These are phyloP conservation scores for Pseudogymnoascus sp. DNA, from an alignment of 2,329 filamentous ascomycete genomes.

Conservation along the genomic window DNA sequence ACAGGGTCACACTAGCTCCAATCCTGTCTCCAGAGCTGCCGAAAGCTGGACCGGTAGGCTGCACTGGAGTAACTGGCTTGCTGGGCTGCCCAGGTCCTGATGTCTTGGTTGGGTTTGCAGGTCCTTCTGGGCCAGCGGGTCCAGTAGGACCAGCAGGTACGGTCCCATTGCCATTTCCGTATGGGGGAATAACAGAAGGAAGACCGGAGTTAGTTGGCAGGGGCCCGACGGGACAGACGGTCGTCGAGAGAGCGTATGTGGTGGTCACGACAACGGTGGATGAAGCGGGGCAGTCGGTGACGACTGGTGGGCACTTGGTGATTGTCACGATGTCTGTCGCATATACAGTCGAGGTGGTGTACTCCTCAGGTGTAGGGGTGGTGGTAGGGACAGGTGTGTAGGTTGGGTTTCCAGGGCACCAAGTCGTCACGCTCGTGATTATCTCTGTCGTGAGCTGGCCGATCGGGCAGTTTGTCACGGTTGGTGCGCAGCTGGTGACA, in stretches of 20 bases:
- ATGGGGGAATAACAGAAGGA: constrained; percentile 1
- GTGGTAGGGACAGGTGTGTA: constrained; percentile 1
- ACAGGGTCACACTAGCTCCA: background rate
- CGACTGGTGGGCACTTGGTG: background rate
- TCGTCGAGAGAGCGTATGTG: background rate
- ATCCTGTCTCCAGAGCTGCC: background rate
- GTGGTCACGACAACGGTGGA: constrained; percentile 3
- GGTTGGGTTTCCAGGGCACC: constrained; percentile 31
- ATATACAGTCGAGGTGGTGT: constrained; percentile 13
- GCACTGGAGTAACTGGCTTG: background rate
- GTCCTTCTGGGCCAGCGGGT: background rate
- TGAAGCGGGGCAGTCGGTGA: constrained; percentile 9
- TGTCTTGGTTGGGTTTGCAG: background rate
- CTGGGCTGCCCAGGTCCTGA: background rate
- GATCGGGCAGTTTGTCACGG: constrained; percentile 44
- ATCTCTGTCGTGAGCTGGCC: constrained; percentile 34
- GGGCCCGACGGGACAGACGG: background rate
- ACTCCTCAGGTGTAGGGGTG: background rate
- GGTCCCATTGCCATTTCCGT: background rate
- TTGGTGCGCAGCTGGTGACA: constrained; percentile 41
- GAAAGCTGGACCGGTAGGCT: background rate
- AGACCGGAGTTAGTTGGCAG: background rate
- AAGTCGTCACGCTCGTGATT: constrained; percentile 38
- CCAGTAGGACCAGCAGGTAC: background rate
- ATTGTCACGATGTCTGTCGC: constrained; percentile 12